Evolutionary conservation across 148 eudicot species (phyloP).

Genomic region (Rhododendron molle): DNA sequence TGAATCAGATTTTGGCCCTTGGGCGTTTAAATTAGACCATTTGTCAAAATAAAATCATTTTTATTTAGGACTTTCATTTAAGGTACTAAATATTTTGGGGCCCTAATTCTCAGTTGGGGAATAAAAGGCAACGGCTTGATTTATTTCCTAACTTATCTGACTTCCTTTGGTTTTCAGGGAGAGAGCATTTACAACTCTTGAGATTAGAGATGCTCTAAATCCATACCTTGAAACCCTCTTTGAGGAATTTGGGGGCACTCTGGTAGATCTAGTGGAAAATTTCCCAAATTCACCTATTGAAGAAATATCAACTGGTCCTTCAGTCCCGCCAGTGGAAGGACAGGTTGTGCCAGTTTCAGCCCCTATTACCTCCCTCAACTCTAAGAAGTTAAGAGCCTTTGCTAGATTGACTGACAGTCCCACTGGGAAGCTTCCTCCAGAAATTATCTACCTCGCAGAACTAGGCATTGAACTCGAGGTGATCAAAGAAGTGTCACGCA

Average conservation of each 20-base stretch:
- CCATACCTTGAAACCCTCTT: constrained; percentile 62
- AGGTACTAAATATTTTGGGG: neutral
- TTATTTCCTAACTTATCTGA: neutral
- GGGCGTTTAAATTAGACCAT: neutral
- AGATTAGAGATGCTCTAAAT: constrained; percentile 69
- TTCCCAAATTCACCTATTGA: constrained; percentile 54
- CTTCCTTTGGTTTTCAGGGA: constrained; percentile 39
- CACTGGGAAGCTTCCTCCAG: constrained; percentile 54
- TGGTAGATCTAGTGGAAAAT: constrained; percentile 57
- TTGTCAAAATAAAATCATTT: neutral
- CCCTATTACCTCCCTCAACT: constrained; percentile 21
- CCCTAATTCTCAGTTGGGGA: neutral
- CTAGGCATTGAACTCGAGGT: constrained; percentile 71
- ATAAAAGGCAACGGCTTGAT: neutral
- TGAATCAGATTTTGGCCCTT: neutral
- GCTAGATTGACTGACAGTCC: constrained; percentile 60
- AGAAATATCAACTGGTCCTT: constrained; percentile 33
- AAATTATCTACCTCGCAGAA: constrained; percentile 55
- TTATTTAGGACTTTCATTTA: neutral
- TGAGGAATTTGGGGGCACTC: constrained; percentile 47
- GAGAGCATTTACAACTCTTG: constrained; percentile 82
- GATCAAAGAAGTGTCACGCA: constrained; percentile 54
- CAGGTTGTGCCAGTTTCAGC: constrained; percentile 26
- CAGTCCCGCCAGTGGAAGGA: constrained; percentile 28
- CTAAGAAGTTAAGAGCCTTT: constrained; percentile 54